Conservation (phyloP, 257 asterid species). For the Linaria vulgaris region DNA sequence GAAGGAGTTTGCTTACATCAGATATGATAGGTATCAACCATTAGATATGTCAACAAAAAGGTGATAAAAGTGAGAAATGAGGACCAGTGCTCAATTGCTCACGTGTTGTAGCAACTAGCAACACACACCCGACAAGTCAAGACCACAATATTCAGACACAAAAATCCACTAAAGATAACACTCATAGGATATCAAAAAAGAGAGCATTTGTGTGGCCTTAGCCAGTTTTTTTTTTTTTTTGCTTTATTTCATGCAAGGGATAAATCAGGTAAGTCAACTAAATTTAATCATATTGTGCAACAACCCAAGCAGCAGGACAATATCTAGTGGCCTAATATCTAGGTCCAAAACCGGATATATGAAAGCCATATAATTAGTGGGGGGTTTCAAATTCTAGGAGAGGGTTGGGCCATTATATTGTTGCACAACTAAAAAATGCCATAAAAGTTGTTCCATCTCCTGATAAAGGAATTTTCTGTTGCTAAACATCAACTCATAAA, state of each 20-base stretch:
- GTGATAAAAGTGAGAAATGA: neutral
- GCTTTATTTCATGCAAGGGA: no score
- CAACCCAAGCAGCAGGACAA: no score
- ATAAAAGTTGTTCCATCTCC: conserved; percentile 16
- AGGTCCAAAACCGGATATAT: no score
- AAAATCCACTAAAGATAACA: conserved; percentile 11
- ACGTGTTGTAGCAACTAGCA: conserved; percentile 19
- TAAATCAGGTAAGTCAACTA: no score
- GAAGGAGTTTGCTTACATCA: conserved; percentile 8
- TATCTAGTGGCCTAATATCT: no score
- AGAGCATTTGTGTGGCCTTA: no score
- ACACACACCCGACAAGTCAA: conserved; percentile 9
- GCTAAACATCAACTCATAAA: conserved; percentile 23
- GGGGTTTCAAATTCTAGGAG: no score
- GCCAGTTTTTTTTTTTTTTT: no score
- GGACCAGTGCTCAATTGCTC: conserved; percentile 2
- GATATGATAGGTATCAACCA: conserved; percentile 13
- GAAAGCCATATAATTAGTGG: no score
- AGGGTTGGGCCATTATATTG: no score
- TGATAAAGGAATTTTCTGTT: conserved; percentile 15
- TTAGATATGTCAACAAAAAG: conserved; percentile 9
- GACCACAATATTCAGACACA: conserved; percentile 23
- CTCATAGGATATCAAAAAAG: conserved; percentile 7
- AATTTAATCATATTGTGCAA: no score
- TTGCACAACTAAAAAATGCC: no score